Conservation (phyloP, 1,284 basidiomycete species). For the Blastosporella zonata region DNA sequence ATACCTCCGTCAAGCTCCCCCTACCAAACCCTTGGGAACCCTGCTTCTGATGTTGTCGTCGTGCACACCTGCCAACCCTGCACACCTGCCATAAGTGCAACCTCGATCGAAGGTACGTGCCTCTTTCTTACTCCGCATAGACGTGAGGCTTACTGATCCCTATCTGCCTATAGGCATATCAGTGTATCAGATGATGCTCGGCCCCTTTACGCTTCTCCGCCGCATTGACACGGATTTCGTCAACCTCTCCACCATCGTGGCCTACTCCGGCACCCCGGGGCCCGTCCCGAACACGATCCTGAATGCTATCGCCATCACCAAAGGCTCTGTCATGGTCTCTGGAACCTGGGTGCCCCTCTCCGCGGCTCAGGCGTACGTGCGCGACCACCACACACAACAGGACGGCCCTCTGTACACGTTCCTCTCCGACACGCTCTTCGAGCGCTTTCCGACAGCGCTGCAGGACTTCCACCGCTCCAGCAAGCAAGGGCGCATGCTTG, state of each 20-base stretch:
- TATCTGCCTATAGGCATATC: constrained; percentile 48
- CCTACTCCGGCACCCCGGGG: constrained; percentile 36
- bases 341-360: constrained; percentile 68
- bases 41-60: constrained; percentile 35
- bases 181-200: constrained; percentile 65
- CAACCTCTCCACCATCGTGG: constrained; percentile 59
- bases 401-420: constrained; percentile 44
- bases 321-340: constrained; percentile 46
- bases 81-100: constrained; percentile 57
- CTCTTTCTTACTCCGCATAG: constrained; percentile 11
- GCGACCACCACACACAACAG: constrained; percentile 35
- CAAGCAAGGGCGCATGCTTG: constrained; percentile 39
- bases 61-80: constrained; percentile 61
- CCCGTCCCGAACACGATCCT: constrained; percentile 37
- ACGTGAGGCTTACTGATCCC: not conserved
- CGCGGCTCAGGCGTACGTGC: constrained; percentile 49
- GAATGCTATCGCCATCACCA: constrained; percentile 42
- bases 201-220: constrained; percentile 50
- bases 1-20: constrained; percentile 32
- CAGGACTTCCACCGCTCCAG: constrained; percentile 51
- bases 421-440: constrained; percentile 56
- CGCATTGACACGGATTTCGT: constrained; percentile 74
- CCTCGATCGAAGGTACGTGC: constrained; percentile 60
- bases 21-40: constrained; percentile 31
- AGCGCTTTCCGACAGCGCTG: constrained; percentile 55